phyloP scores from a whole-genome alignment of 225 moss, liverwort and hornwort species.

The Sphagnum contortum region DNA sequence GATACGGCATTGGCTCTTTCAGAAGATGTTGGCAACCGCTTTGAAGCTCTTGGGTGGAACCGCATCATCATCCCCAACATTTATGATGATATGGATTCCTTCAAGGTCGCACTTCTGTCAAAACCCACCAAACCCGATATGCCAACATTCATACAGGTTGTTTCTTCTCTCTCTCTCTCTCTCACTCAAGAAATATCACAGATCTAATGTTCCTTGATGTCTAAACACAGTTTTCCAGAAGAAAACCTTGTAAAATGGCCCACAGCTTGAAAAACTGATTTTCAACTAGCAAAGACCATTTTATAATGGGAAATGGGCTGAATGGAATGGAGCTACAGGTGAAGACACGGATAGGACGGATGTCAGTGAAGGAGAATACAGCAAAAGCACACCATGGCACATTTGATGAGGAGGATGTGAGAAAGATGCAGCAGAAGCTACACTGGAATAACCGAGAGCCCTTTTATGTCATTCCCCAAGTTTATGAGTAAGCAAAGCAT shows the following conservation, averaged over 20 bases:
- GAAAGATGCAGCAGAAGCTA: conserved; percentile 54
- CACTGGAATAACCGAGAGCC: conserved; percentile 46
- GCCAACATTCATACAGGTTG: conserved; percentile 62
- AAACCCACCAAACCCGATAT: conserved; percentile 30
- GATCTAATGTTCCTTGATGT: no score
- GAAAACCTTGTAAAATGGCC: no score
- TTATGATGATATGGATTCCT: conserved; percentile 38
- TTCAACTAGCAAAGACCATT: no score
- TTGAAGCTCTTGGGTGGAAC: conserved; percentile 64
- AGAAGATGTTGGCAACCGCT: conserved; percentile 62
- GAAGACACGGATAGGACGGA: conserved; percentile 54
- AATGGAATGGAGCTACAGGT: conserved; percentile 20
- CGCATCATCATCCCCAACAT: conserved; percentile 42
- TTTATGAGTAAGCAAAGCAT: conserved; percentile 53
- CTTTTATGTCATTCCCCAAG: conserved; percentile 59
- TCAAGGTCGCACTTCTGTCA: conserved; percentile 32
- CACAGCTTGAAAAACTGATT: no score
- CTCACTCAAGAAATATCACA: no score
- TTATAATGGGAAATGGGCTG: no score
- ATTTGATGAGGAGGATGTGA: conserved; percentile 65
- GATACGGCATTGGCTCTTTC: conserved; percentile 33
- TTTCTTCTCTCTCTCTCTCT: no score
- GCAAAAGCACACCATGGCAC: conserved; percentile 74
- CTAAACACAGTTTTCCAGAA: no score
- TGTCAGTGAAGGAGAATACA: conserved; percentile 55